Base-by-base conservation (phyloP, 1,284 basidiomycete genomes). In the Chalciporus sp. region DNA sequence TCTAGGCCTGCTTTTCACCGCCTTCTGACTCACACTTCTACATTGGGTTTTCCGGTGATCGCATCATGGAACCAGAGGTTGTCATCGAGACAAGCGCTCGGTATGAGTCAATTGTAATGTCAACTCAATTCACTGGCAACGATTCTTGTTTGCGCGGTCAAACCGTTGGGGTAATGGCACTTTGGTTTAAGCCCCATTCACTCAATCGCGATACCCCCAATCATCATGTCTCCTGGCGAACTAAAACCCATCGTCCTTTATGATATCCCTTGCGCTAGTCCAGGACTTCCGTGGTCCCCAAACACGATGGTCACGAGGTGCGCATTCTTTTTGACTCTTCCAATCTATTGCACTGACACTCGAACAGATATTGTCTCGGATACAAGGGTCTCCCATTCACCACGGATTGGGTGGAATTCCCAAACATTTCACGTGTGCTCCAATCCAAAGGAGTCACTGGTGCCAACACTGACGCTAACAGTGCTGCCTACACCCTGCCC, bases 321-420 rank as follows among this genome's bases (percentile, higher is more conserved):
- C 12, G 47, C 6, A 20, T 20, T 3, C 7, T 7, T 4, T 20
- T 56, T 23, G 55, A 74, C 19, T 69, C 72, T 53, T 72, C 62
- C 57, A 74, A 75, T 50, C 55, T 6, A 16, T 49, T 33, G 23
- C 43, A 40, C 7, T 39, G 1, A 28, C 23, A 27, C 37, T 12
- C 23, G n/a, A 4, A 27, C 40, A 76, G 74, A 53, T 78, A 72
- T 50, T 60, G 64, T 33, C 66, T 81, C 16, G 73, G 73, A 53
- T 78, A 73, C 59, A 81, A 79, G 57, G 57, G 55, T 3, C 55
- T 80, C 14, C 63, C 72, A 0, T 79, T 75, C 67, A 71, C 63
- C 37, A 76, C 73, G 1, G 64, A 69, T 39, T 76, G 71, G 71
- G 43, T 79, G 29, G 73, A 77, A 52, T 70, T 69, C 35, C 71